Conservation (phyloP, 2,329 filamentous ascomycete species). For the Capronia coronata region DNA sequence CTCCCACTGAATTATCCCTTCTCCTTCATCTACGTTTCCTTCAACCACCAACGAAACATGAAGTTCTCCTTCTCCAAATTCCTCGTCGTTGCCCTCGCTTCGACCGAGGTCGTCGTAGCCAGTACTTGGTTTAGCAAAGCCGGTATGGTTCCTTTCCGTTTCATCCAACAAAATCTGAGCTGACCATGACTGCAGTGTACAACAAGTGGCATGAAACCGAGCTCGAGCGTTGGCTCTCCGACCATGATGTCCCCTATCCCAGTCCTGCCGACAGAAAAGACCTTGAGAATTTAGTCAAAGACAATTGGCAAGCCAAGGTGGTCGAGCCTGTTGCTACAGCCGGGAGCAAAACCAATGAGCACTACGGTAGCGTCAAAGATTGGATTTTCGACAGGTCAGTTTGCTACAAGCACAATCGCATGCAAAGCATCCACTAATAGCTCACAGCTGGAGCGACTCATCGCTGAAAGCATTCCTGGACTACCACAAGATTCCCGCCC, state of each 20-base stretch:
- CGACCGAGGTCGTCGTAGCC: conserved; percentile 58
- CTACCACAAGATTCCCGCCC: conserved; percentile 78
- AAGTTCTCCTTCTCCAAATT: conserved; percentile 64
- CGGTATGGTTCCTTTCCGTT: conserved; percentile 51
- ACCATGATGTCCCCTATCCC: conserved; percentile 88
- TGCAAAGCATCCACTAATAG: conserved; percentile 34
- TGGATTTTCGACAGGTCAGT: conserved; percentile 82
- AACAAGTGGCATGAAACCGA: conserved; percentile 99
- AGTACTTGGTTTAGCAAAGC: conserved; percentile 80
- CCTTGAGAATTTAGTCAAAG: conserved; percentile 80
- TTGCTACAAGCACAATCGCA: background rate
- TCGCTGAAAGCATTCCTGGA: conserved; percentile 91
- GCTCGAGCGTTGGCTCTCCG: conserved; percentile 91
- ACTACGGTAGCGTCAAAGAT: conserved; percentile 67
- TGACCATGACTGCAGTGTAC: conserved; percentile 58
- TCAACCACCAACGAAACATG: conserved; percentile 51
- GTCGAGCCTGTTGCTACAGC: conserved; percentile 68
- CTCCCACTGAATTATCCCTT: conserved; percentile 4
- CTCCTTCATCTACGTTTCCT: conserved; percentile 1
- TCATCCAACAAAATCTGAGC: background rate
- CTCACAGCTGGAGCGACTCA: conserved; percentile 75
- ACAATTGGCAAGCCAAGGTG: conserved; percentile 78
- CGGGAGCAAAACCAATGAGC: conserved; percentile 66
- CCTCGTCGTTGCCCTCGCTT: conserved; percentile 65
- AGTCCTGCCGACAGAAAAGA: conserved; percentile 85